Evolutionary conservation across 208 protist genomes (phyloP).

Genomic region (Leishmania turanica): DNA sequence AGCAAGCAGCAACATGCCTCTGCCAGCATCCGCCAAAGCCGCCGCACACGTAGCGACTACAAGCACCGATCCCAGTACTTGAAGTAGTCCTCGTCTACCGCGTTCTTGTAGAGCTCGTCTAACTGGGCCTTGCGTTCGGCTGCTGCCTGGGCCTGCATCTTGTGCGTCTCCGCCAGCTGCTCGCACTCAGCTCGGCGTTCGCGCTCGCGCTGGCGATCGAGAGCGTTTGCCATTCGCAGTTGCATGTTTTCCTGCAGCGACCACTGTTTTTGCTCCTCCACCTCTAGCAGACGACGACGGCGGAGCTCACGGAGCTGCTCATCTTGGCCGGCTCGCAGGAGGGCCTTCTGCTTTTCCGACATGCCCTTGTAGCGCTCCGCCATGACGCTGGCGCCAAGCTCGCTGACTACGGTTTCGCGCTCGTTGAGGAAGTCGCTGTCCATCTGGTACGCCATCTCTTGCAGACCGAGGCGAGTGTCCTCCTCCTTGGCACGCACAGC

Average conservation of each 20-base stretch:
- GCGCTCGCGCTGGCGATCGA: slow-evolving; percentile 85
- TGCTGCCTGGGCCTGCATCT: slow-evolving; percentile 61
- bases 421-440: slow-evolving; percentile 92
- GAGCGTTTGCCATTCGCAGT: slow-evolving; percentile 83
- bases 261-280: slow-evolving; percentile 90
- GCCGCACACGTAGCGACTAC: slow-evolving; percentile 28
- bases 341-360: slow-evolving; percentile 48
- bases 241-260: slow-evolving; percentile 89
- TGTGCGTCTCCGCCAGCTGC: slow-evolving; percentile 63
- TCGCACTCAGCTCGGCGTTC: slow-evolving; percentile 76
- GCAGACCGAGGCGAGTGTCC: slow-evolving; percentile 78
- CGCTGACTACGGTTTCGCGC: slow-evolving; percentile 70
- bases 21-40: neutral
- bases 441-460: slow-evolving; percentile 92
- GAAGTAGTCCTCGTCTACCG: slow-evolving; percentile 92
- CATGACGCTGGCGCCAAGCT: slow-evolving; percentile 76
- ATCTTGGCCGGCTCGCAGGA: slow-evolving; percentile 69
- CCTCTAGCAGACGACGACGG: slow-evolving; percentile 81
- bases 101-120: slow-evolving; percentile 86
- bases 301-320: slow-evolving; percentile 80
- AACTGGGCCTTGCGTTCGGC: slow-evolving; percentile 54
- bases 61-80: slow-evolving; percentile 89
- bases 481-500: slow-evolving; percentile 73
- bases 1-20: neutral
- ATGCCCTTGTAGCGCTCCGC: slow-evolving; percentile 86